Evolutionary conservation across 225 moss, liverwort and hornwort species (phyloP).

Genomic region (Rhytidiadelphus loreus): DNA sequence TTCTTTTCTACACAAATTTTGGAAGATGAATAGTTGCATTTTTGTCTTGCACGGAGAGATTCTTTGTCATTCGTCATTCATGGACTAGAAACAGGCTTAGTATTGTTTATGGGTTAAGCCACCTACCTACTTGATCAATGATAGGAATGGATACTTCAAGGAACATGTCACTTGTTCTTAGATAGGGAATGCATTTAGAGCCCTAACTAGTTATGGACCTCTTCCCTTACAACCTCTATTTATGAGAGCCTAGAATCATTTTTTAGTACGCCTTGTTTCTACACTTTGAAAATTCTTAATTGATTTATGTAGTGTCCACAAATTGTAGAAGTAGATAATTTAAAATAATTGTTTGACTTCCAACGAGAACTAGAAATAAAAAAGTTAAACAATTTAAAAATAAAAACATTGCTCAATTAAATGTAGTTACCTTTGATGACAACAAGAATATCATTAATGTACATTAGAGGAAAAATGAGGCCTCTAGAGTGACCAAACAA

Average conservation of each 20-base stretch:
- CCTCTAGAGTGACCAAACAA: too few relatives aligned
- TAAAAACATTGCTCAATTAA: background rate
- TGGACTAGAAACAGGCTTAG: too few relatives aligned
- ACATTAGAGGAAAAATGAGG: too few relatives aligned
- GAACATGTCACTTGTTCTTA: background rate
- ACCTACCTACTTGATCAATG: background rate
- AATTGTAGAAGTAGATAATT: background rate
- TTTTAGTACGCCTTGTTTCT: rapidly evolving
- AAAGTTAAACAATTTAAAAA: background rate
- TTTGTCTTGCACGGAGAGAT: too few relatives aligned
- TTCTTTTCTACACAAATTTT: too few relatives aligned
- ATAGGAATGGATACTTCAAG: background rate
- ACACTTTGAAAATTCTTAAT: too few relatives aligned
- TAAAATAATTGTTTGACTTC: background rate
- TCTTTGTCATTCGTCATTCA: too few relatives aligned
- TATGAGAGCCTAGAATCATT: background rate
- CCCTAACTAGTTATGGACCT: background rate
- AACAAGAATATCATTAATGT: background rate
- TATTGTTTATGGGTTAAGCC: too few relatives aligned
- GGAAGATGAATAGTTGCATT: too few relatives aligned
- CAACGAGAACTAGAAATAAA: background rate
- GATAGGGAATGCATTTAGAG: too few relatives aligned
- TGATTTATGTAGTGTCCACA: background rate
- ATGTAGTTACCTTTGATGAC: background rate
- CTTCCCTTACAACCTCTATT: background rate